These are phyloP conservation scores for Lignosus rhinocerotis DNA, from an alignment of 1,284 basidiomycete species.

Conservation along the genomic window DNA sequence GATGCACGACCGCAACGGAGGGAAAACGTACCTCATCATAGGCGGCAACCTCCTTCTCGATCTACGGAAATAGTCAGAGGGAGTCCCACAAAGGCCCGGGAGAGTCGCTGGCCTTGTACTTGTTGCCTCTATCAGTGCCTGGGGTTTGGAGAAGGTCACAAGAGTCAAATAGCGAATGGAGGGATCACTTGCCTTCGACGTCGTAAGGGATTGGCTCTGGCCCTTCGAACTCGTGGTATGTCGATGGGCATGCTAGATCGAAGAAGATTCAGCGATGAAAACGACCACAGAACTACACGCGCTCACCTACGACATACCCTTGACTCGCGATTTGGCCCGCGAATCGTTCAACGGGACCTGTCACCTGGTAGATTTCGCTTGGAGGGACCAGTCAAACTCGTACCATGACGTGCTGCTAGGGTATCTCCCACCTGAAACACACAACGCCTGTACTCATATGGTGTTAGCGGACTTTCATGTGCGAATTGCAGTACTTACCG, in stretches of 20 bases:
- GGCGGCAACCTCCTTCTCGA: constrained; percentile 80
- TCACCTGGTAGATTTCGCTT: constrained; percentile 87
- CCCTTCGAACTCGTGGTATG: constrained; percentile 89
- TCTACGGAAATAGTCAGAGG: constrained; percentile 41
- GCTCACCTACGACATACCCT: constrained; percentile 74
- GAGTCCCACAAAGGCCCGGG: not conserved
- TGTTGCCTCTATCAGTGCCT: constrained; percentile 85
- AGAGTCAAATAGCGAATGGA: too few species aligned
- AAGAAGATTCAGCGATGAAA: not conserved
- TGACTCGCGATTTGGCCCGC: constrained; percentile 92
- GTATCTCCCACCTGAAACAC: constrained; percentile 64
- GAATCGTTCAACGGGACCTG: constrained; percentile 85
- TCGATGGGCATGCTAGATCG: constrained; percentile 69
- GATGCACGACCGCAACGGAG: not conserved
- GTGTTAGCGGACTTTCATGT: constrained; percentile 8
- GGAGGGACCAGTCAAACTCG: not conserved
- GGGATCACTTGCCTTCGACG: constrained; percentile 56
- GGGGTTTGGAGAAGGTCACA: constrained; percentile 11
- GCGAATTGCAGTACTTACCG: constrained; percentile 41
- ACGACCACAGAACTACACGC: not conserved
- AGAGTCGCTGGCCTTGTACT: constrained; percentile 67
- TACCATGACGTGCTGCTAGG: not conserved
- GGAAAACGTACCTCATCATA: constrained; percentile 72
- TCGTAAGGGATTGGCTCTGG: constrained; percentile 88
- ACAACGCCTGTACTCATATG: constrained; percentile 62